Base-by-base conservation (phyloP, 768 basidiomycete species). In the Russula sp. region DNA sequence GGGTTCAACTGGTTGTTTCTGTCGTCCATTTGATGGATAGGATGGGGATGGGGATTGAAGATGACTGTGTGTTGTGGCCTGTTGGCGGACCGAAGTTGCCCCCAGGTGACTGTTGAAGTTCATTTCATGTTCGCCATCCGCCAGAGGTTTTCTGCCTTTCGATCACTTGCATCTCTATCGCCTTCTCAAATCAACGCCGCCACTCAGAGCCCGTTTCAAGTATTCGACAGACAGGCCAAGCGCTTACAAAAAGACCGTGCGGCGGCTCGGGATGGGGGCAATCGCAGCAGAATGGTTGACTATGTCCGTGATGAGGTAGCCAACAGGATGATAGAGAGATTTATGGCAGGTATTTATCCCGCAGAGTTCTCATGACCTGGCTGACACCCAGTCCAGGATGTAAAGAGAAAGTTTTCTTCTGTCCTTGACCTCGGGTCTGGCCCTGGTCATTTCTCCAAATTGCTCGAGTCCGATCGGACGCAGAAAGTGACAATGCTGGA, bases 271-370 rank as follows among this genome's bases (percentile, higher is more conserved):
- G 77, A 85, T 58, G 78, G 75, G 49, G 86, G 87, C 20, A 72
- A 74, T 25, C 76, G 78, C 35, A 93, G 90, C 68, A 79, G 83
- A 68, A 83, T 84, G 0, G 93, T 94, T 6, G 96, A 99, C 77
- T 98, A 98, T 73, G 76, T 99, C 34, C 82, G 92, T 45, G 83
- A 92, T 59, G 96, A 96, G 71, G 85, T 95, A 9, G 93, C 95
- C 22, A 90, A 93, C 65, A 79, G 88, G 61, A 82, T 98, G 81
- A 83, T 93, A 74, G 96, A 98, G 70, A 80, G 96, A 58, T 82
- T 99, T 65, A 73, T 90, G 77, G 96, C 93, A 70, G 65, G 76
- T 65, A 46, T 56, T 62, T 45, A 65, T 51, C 53, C 56, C 47
- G 35, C 25, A 16, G 22, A 55, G 52, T 59, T 35, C 36, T 60